Base-by-base conservation (phyloP, 345 rosid genomes). In the Balakata baccata region DNA sequence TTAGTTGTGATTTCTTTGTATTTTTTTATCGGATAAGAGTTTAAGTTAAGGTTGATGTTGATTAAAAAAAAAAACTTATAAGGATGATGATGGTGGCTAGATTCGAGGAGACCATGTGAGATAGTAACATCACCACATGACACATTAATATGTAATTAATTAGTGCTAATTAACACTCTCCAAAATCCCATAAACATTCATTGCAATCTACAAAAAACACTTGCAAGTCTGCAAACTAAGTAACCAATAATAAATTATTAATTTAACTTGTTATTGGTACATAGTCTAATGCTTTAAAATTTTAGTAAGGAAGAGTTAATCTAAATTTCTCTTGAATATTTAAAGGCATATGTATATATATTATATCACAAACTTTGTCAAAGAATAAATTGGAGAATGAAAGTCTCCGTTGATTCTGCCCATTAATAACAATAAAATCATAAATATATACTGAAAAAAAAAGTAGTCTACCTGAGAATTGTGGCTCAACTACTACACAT, bases 321-420 rank as follows among this genome's bases (percentile, higher is more conserved):
- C 10, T 43, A 58, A 58, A 58, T 7, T 58, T 58, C 37, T 34
- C 11, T 63, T 66, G 37, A 54, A 12, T 22, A 12, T 66, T 23
- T 23, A 16, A 47, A 29, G 6, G 62, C 39, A 73, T 50, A 47
- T n/a, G 14, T 60, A 45, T 23, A 0, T 34, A 34, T 9, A 63
- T n/a, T 54, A 46, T 16, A 4, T 43, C 50, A 34, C 22, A 54
- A 39, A 56, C 58, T 66, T 66, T 56, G 22, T 66, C 47, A 73
- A 73, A 77, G 89, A 84, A 86, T 86, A 85, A 82, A 73, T 86
- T 79, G 89, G 90, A 84, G 90, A 86, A 85, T 84, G 92, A 87
- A 87, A 88, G 86, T 80, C 89, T 87, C 89, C 92, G 86, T 73
- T 86, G 90, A 78, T 86, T 85, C 82, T 85, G 84, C 85, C 85